phyloP scores from a whole-genome alignment of 129 eudicot species.

The Saussurea involucrata region DNA sequence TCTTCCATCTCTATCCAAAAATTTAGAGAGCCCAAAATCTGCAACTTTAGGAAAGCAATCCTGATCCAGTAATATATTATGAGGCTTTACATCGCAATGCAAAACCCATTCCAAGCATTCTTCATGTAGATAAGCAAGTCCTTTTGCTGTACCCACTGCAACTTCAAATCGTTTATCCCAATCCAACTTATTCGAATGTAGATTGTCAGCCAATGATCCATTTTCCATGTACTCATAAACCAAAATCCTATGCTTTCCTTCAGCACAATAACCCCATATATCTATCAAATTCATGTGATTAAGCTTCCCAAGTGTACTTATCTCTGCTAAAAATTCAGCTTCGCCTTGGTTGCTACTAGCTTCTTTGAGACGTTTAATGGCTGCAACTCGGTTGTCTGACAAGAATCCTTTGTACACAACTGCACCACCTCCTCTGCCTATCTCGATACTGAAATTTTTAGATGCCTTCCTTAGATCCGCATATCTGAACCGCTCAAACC shows the following conservation, averaged over 20 bases:
- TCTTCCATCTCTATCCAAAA: slow-evolving; percentile 28
- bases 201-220: slow-evolving; percentile 29
- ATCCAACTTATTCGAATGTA: slow-evolving; percentile 8
- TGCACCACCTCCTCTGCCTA: slow-evolving; percentile 51
- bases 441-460: slow-evolving; percentile 30
- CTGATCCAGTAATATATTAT: slow-evolving; percentile 36
- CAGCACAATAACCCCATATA: slow-evolving; percentile 48
- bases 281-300: slow-evolving; percentile 32
- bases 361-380: neutral
- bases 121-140: slow-evolving; percentile 41
- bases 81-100: slow-evolving; percentile 57
- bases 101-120: slow-evolving; percentile 43
- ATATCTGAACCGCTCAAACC: slow-evolving; percentile 40
- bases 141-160: slow-evolving; percentile 43
- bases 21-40: slow-evolving; percentile 45
- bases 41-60: slow-evolving; percentile 43
- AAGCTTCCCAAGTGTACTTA: slow-evolving; percentile 30
- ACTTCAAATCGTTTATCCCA: slow-evolving; percentile 24
- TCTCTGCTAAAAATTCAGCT: slow-evolving; percentile 1
- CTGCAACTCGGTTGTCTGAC: slow-evolving; percentile 9
- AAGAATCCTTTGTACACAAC: slow-evolving; percentile 34
- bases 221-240: slow-evolving; percentile 47
- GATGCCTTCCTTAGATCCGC: slow-evolving; percentile 40
- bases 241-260: slow-evolving; percentile 37
- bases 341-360: neutral